Percentiles rank a stretch among this genome's conserved stretches.
Conservation (phyloP, 78 protist genomes). For the Cyanophora paradoxa region DNA sequence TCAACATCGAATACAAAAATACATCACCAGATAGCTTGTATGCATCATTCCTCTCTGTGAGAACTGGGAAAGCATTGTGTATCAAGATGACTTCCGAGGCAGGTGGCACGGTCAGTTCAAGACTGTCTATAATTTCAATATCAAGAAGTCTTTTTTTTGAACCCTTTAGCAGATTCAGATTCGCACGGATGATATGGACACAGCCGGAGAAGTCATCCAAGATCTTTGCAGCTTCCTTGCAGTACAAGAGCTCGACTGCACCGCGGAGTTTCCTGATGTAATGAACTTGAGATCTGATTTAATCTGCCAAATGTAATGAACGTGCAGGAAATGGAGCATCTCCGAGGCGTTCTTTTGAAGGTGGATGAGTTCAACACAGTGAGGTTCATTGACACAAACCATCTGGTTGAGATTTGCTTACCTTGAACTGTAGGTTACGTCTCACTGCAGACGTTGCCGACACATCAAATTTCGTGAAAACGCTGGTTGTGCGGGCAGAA, state of each 20-base stretch:
- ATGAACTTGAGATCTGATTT: no score
- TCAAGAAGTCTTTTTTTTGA: no score
- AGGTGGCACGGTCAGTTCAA: neutral
- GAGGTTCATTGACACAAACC: no score
- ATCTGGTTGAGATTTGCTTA: no score
- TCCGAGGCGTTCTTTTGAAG: neutral
- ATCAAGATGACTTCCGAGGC: neutral
- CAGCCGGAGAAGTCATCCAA: slow-evolving; percentile 36
- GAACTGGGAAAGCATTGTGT: neutral
- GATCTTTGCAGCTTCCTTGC: slow-evolving; percentile 21
- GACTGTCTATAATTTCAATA: no score
- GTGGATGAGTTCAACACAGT: slow-evolving; percentile 32
- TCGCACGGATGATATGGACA: slow-evolving; percentile 13
- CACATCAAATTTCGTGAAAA: slow-evolving; percentile 27
- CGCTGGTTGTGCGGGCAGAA: slow-evolving; percentile 41
- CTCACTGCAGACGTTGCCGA: slow-evolving; percentile 53
- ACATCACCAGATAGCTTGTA: neutral
- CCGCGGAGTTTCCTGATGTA: slow-evolving; percentile 14
- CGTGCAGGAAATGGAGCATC: slow-evolving; percentile 15
- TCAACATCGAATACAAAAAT: neutral
- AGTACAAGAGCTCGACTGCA: slow-evolving; percentile 9
- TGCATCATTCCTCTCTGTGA: neutral
- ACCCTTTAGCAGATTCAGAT: no score
- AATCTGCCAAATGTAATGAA: no score
- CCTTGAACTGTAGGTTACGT: no score